phyloP scores from a whole-genome alignment of 345 rosid genomes.

The Pistacia vera region DNA sequence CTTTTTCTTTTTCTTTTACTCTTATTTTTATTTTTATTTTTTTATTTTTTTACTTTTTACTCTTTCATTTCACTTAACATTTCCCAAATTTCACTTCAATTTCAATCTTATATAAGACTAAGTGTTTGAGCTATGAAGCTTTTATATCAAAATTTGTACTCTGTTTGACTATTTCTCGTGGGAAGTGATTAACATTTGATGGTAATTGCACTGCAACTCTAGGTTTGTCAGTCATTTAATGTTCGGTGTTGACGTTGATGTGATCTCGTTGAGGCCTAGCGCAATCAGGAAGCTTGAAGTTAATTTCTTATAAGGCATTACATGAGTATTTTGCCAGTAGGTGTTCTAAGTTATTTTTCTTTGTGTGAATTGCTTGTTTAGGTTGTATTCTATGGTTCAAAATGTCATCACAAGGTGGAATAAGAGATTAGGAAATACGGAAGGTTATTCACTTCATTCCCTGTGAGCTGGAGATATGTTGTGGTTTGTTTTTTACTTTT shows the following conservation, averaged over 20 bases:
- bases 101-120: background rate
- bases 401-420: background rate
- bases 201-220: background rate
- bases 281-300: too few species aligned
- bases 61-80: background rate
- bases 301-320: background rate
- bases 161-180: background rate
- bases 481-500: background rate
- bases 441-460: too few species aligned
- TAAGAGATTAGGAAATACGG: background rate
- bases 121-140: background rate
- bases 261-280: background rate
- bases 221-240: background rate
- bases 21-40: too few species aligned
- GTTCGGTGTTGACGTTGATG: background rate
- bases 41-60: background rate
- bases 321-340: background rate
- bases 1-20: background rate
- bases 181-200: background rate
- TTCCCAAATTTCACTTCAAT: background rate
- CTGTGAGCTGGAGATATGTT: too few species aligned
- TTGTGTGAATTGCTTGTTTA: conserved; percentile 1
- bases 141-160: background rate
- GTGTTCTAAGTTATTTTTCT: background rate
- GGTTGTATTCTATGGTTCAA: background rate